phyloP scores from a whole-genome alignment of 2,329 filamentous ascomycete species.

The Cryphonectria parasitica region DNA sequence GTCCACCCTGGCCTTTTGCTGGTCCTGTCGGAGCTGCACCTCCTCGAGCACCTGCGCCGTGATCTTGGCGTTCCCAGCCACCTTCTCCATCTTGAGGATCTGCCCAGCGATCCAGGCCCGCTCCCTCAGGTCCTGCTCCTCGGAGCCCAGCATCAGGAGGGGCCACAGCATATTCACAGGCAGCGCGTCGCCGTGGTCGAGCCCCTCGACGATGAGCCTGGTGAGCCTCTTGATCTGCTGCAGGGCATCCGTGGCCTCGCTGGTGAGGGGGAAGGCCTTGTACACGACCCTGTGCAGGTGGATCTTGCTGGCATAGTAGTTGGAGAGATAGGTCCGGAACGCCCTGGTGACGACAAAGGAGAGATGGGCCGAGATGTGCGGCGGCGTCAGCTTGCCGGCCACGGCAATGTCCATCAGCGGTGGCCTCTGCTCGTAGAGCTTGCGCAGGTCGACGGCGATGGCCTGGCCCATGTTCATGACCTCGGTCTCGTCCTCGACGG shows the following conservation, averaged over 20 bases:
- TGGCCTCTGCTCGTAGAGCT: slow-evolving; percentile 54
- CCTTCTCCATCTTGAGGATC: slow-evolving; percentile 52
- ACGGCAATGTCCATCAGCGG: slow-evolving; percentile 60
- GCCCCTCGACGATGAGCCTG: slow-evolving; percentile 47
- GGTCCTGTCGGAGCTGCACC: slow-evolving; percentile 49
- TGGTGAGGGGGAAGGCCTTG: slow-evolving; percentile 55
- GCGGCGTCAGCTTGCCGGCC: slow-evolving; percentile 52
- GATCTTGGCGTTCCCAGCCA: slow-evolving; percentile 48
- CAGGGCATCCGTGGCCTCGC: slow-evolving; percentile 52
- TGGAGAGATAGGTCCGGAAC: slow-evolving; percentile 60
- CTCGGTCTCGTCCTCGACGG: slow-evolving; percentile 61
- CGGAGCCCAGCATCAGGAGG: slow-evolving; percentile 57
- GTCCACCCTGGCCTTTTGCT: slow-evolving; percentile 45
- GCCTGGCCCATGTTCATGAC: slow-evolving; percentile 58
- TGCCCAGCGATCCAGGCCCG: slow-evolving; percentile 54
- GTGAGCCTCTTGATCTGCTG: slow-evolving; percentile 53
- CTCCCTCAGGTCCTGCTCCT: slow-evolving; percentile 54
- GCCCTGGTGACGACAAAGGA: slow-evolving; percentile 54
- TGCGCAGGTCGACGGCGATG: slow-evolving; percentile 55
- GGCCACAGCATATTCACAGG: slow-evolving; percentile 63
- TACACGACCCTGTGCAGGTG: slow-evolving; percentile 62
- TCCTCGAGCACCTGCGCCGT: slow-evolving; percentile 51
- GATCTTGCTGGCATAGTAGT: slow-evolving; percentile 60
- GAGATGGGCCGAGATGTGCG: slow-evolving; percentile 52
- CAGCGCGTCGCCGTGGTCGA: slow-evolving; percentile 48